Evolutionary conservation across 768 basidiomycete genomes (phyloP).

Genomic region (Macrolepiota albuminosa): DNA sequence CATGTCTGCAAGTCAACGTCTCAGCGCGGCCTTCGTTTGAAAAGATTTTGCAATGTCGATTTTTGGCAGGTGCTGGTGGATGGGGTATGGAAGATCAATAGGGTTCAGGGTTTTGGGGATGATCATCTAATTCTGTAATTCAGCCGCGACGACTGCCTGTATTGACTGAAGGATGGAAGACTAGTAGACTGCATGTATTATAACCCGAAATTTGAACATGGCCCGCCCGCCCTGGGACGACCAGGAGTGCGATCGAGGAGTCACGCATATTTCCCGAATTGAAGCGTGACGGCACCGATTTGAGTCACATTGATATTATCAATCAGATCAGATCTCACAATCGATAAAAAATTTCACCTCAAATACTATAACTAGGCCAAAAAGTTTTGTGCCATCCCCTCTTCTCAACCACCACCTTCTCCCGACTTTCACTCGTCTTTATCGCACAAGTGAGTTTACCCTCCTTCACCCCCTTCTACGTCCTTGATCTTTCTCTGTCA

Average conservation of each 20-base stretch:
- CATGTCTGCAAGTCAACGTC: slow-evolving; percentile 81
- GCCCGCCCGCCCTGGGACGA: not conserved
- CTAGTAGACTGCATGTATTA: slow-evolving; percentile 8
- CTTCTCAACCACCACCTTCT: slow-evolving; percentile 48
- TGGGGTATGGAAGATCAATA: slow-evolving; percentile 47
- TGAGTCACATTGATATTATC: slow-evolving; percentile 42
- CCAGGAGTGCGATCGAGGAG: not conserved
- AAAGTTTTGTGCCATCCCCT: slow-evolving; percentile 37
- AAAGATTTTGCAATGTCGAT: slow-evolving; percentile 70
- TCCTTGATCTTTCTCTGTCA: slow-evolving; percentile 7
- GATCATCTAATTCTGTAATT: slow-evolving; percentile 10
- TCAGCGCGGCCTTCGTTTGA: slow-evolving; percentile 82
- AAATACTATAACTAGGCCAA: slow-evolving; percentile 59
- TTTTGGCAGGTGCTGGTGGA: slow-evolving; percentile 72
- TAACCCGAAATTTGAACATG: slow-evolving; percentile 1
- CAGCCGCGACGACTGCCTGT: slow-evolving; percentile 4
- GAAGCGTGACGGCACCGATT: slow-evolving; percentile 21
- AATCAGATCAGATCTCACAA: slow-evolving; percentile 52
- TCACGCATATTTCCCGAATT: slow-evolving; percentile 1
- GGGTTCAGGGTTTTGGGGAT: slow-evolving; percentile 10
- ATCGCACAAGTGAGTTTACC: slow-evolving; percentile 32
- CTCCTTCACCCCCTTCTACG: slow-evolving; percentile 10
- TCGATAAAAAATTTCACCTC: slow-evolving; percentile 57
- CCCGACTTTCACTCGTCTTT: slow-evolving; percentile 25
- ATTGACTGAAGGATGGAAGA: not conserved